phyloP scores from a whole-genome alignment of 2,329 filamentous ascomycete genomes.

The Colletotrichum sp. region DNA sequence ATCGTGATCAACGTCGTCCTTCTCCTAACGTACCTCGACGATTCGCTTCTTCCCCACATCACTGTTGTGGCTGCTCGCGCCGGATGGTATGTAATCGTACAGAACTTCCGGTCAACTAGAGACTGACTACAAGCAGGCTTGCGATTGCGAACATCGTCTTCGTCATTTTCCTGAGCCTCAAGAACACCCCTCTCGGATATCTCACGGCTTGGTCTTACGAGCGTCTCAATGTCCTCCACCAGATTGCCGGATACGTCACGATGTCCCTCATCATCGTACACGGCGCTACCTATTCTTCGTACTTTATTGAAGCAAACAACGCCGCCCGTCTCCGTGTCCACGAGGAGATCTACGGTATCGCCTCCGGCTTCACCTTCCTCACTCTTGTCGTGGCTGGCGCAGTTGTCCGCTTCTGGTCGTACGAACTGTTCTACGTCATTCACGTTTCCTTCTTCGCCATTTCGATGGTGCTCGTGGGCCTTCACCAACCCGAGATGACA shows the following conservation, averaged over 20 bases:
- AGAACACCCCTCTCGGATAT: constrained; percentile 62
- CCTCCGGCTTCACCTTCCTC: constrained; percentile 51
- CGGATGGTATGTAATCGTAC: constrained; percentile 36
- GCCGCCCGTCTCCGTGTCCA: constrained; percentile 36
- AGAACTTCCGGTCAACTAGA: too few relatives aligned
- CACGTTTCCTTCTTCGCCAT: constrained; percentile 56
- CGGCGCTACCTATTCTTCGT: constrained; percentile 43
- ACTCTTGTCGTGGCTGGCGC: constrained; percentile 47
- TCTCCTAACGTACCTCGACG: constrained; percentile 37
- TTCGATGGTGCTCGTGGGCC: constrained; percentile 49
- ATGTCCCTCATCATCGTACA: constrained; percentile 53
- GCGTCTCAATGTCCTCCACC: constrained; percentile 62
- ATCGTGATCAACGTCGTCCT: constrained; percentile 36
- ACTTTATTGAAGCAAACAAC: constrained; percentile 37
- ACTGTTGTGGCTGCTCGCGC: constrained; percentile 41
- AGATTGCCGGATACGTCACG: constrained; percentile 54
- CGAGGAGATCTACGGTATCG: constrained; percentile 52
- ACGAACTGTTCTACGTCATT: constrained; percentile 61
- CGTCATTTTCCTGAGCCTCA: constrained; percentile 56
- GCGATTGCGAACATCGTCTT: constrained; percentile 52
- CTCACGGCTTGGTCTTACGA: constrained; percentile 63
- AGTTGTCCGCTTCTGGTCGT: constrained; percentile 51
- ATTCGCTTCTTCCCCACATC: constrained; percentile 29
- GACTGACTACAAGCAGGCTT: constrained; percentile 34
- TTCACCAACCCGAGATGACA: constrained; percentile 55